Percentiles rank a stretch among this genome's conserved stretches.
Evolutionary conservation across 306 rosid species (phyloP).

Genomic region (Carpinus fangiana): DNA sequence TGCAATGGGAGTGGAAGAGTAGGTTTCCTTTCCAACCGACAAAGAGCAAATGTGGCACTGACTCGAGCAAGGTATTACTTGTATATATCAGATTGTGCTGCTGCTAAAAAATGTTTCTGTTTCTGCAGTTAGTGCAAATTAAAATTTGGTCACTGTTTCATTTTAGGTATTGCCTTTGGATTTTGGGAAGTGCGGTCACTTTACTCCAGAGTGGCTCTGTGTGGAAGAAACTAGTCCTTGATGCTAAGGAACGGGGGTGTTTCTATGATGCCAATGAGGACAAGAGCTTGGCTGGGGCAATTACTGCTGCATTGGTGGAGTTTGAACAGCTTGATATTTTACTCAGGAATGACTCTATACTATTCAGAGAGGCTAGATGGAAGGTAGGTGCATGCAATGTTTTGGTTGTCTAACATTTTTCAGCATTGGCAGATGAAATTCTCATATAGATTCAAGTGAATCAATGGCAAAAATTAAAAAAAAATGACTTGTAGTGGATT

Average conservation of each 20-base stretch:
- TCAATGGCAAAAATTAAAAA: too few relatives aligned
- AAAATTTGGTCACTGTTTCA: background rate
- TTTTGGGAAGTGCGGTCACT: conserved; percentile 54
- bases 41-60: conserved; percentile 59
- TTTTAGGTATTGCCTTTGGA: conserved; percentile 53
- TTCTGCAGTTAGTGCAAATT: background rate
- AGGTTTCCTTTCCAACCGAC: conserved; percentile 52
- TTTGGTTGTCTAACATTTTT: background rate
- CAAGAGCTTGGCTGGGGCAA: conserved; percentile 35
- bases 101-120: background rate
- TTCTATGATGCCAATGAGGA: conserved; percentile 50
- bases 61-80: conserved; percentile 59
- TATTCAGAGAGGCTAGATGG: conserved; percentile 48
- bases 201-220: conserved; percentile 30
- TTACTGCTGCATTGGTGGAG: conserved; percentile 30
- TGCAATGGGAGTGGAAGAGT: conserved; percentile 40
- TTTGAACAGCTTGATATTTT: conserved; percentile 29
- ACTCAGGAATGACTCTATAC: conserved; percentile 22
- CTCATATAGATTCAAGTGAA: too few relatives aligned
- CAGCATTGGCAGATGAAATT: too few relatives aligned
- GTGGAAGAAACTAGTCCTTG: conserved; percentile 41
- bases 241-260: conserved; percentile 43
- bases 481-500: too few relatives aligned
- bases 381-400: conserved; percentile 33
- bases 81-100: background rate